Base-by-base conservation (phyloP, 106 monocot species). In the Acorus calamus region DNA sequence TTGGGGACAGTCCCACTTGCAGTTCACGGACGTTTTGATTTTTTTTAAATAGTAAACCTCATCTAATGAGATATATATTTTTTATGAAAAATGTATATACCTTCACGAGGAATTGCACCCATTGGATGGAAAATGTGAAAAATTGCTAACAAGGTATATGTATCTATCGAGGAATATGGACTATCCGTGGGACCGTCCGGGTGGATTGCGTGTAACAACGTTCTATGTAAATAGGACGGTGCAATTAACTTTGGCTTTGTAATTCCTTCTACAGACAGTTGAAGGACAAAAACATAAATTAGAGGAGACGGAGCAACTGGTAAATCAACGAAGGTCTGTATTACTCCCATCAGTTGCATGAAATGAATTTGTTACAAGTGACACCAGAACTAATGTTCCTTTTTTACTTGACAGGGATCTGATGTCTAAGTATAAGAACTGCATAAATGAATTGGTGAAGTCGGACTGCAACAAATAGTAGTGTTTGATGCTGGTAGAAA, bases 251-350 rank as follows among this genome's bases (percentile, higher is more conserved):
- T 57, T 58, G 14, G 3, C n/a, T 44, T 56, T n/a, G n/a, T 65
- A 6, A 7, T 50, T 2, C 13, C 63, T 4, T 46, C 13, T 2
- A 61, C 66, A 83, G 83, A 83, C 78, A 41, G 83, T 83, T 53
- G 83, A 83, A 62, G 83, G 79, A 61, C 83, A 79, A 55, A 83
- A 76, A 69, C 75, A 50, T 2, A 79, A 72, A 54, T 65, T 69
- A 4, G 83, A 83, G 59, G 83, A 79, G 61, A 79, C 79, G 66
- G 50, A 46, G 59, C 78, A 76, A 65, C 83, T 72, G 56, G 72
- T 83, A 8, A 79, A 79, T 49, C 83, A 83, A 57, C 75, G 83
- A 54, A 79, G 72, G 83, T 79, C 11, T 42, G 66, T 46, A 8
- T 46, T 65, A n/a, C n/a, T 9, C 44, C 3, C 11, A 13, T 41